Conservation (phyloP, 2,329 filamentous ascomycete species). For the Hymenoscyphus scutula region DNA sequence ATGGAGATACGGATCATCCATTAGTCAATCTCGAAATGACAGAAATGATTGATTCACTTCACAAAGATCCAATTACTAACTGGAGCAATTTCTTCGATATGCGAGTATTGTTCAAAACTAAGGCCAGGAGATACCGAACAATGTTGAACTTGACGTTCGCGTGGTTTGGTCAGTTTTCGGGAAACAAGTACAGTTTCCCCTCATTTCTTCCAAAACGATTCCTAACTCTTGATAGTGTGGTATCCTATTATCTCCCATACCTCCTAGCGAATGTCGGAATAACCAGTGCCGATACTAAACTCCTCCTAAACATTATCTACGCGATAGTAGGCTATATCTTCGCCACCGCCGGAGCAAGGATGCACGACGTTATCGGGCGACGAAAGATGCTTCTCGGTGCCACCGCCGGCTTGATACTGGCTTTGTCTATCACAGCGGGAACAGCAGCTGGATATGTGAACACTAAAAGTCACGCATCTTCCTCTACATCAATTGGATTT, state of each 20-base stretch:
- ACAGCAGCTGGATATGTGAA: neutral
- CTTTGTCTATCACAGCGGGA: neutral
- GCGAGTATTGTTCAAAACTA: neutral
- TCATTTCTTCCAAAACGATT: too few species aligned
- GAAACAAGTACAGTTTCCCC: constrained; percentile 18
- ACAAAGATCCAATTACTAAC: constrained; percentile 37
- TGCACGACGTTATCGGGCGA: neutral
- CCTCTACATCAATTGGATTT: neutral
- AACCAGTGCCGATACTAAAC: neutral
- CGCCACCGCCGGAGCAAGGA: neutral
- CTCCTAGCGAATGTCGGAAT: neutral
- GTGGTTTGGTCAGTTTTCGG: constrained; percentile 18
- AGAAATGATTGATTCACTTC: constrained; percentile 49
- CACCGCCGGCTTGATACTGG: neutral
- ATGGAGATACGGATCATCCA: constrained; percentile 43
- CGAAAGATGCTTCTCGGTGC: constrained; percentile 3
- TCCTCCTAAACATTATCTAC: neutral
- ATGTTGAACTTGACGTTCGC: constrained; percentile 16
- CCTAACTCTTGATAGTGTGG: neutral
- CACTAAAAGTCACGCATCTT: neutral
- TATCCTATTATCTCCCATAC: constrained; percentile 1
- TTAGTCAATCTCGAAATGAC: constrained; percentile 48
- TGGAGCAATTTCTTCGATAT: neutral
- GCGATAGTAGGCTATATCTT: neutral
- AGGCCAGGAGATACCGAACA: neutral